Evolutionary conservation across 768 basidiomycete genomes (phyloP), one percentile per base, ranked within the genome.

Genomic region (Boletus tomentosulus): DNA sequence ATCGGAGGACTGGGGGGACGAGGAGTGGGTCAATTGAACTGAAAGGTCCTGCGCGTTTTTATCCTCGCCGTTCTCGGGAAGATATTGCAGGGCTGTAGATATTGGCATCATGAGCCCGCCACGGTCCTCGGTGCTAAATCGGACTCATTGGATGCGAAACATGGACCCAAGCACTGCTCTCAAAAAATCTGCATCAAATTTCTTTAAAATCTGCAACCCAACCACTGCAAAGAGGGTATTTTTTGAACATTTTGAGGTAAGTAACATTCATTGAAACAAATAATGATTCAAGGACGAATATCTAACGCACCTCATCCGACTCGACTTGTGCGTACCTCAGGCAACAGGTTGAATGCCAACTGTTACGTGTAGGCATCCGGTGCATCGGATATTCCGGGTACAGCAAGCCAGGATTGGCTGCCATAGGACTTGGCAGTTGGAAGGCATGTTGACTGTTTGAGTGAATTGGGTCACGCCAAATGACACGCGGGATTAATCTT

Each of bases 381-480:
- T 44, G 8, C 10, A 25, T 47, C 27, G 24, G 9, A 25, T 30
- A 12, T 4, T 25, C 22, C 28, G 15, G 4, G 13, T 9, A 54
- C 57, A 59, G 57, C 57, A 59, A 46, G 57, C 57, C 57, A 58
- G 33, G 22, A 31, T 3, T 11, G 53, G 13, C 31, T 34, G 28
- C 44, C 16, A 33, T 13, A 10, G 38, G 33, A 39, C 31, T n/a
- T 7, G n/a, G 16, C 6, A 13, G 10, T 33, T 33, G 31, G 31
- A 10, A 33, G 31, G 12, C 1, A 38, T 10, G 27, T 28, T 5
- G 43, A 25, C 4, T 6, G 7, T 9, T 4, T 7, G 31, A 27
- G 2, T 11, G 33, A n/a, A 38, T 38, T 19, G 2, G n/a, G 37
- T 38, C 42, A 50, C 22, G 27, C 35, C 46, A 25, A 38, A 19